A percentile compares a stretch with the other conserved stretches of the same genome.
Evolutionary conservation across 2,329 filamentous ascomycete genomes (phyloP).

Genomic region (Exophiala lecanii-corni): DNA sequence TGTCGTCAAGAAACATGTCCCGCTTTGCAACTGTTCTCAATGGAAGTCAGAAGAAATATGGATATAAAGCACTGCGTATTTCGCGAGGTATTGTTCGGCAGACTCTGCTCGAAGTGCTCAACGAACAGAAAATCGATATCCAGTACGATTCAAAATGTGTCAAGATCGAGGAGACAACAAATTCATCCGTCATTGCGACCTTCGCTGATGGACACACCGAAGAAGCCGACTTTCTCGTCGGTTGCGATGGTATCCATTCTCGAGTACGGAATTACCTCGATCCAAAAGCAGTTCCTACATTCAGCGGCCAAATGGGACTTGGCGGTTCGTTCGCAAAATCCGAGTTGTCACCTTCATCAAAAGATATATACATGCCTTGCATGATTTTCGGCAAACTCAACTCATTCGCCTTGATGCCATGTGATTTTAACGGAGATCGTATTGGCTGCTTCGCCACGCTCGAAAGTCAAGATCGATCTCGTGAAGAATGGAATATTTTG

Average conservation of each 20-base stretch:
- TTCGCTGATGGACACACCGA: constrained; percentile 15
- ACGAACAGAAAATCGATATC: constrained; percentile 15
- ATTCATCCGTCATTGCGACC: constrained; percentile 8
- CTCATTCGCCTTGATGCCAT: constrained; percentile 19
- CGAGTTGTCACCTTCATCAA: constrained; percentile 1
- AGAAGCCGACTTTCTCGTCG: constrained; percentile 26
- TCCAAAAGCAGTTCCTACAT: constrained; percentile 13
- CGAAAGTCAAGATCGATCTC: constrained; percentile 16
- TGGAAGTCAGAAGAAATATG: constrained; percentile 31
- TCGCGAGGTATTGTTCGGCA: constrained; percentile 16
- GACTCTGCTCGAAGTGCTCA: constrained; percentile 11
- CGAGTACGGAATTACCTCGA: constrained; percentile 15
- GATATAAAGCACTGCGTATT: constrained; percentile 27
- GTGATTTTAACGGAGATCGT: constrained; percentile 8
- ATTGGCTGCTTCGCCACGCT: constrained; percentile 16
- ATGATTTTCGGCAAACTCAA: constrained; percentile 20
- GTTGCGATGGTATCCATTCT: constrained; percentile 29
- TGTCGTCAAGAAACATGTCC: constrained; percentile 32
- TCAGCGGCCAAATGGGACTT: constrained; percentile 23
- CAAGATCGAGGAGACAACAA: constrained; percentile 11
- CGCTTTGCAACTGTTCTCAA: constrained; percentile 16
- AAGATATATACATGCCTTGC: constrained; percentile 17
- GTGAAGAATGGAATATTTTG: constrained; percentile 21
- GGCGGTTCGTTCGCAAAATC: constrained; percentile 10
- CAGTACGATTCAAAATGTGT: constrained; percentile 14